Percentiles rank a stretch among this genome's conserved stretches.
phyloP scores from a whole-genome alignment of 176 grass and related monocot genomes.

The Stipa capillata region DNA sequence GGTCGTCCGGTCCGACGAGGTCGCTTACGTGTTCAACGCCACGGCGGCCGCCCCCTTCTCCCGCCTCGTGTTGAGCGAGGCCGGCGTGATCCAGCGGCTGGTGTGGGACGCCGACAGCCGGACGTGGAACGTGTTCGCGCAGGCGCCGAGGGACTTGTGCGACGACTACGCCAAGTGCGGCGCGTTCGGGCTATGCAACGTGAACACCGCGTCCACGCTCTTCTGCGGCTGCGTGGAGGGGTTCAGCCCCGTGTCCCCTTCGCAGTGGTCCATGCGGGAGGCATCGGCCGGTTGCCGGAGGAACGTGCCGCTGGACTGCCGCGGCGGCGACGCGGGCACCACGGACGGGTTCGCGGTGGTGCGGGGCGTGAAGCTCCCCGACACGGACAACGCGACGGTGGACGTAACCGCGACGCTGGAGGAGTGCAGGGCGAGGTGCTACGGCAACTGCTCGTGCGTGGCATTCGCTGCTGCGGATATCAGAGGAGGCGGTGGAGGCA shows the following conservation, averaged over 20 bases:
- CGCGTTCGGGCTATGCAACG: slow-evolving; percentile 42
- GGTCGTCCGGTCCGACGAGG: slow-evolving; percentile 10
- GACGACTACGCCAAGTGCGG: slow-evolving; percentile 50
- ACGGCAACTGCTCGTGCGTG: slow-evolving; percentile 48
- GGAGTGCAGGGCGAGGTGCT: slow-evolving; percentile 27
- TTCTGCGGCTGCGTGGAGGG: slow-evolving; percentile 44
- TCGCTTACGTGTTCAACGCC: slow-evolving; percentile 15
- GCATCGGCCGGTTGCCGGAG: slow-evolving; percentile 33
- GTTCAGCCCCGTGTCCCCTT: slow-evolving; percentile 23
- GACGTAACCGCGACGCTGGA: slow-evolving; percentile 23
- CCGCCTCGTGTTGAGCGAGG: slow-evolving; percentile 27
- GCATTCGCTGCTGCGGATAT: slow-evolving; percentile 36
- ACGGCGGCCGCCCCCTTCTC: slow-evolving; percentile 19
- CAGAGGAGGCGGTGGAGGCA: slow-evolving; percentile 9
- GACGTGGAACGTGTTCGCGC: slow-evolving; percentile 6
- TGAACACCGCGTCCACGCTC: slow-evolving; percentile 10
- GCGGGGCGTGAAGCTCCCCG: slow-evolving; percentile 51
- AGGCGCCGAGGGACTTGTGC: slow-evolving; percentile 29
- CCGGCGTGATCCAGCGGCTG: slow-evolving; percentile 27
- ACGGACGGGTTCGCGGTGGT: slow-evolving; percentile 24
- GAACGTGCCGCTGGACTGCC: slow-evolving; percentile 25
- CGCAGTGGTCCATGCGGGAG: slow-evolving; percentile 41
- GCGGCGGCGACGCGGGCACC: slow-evolving; percentile 1
- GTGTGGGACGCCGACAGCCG: slow-evolving; percentile 23
- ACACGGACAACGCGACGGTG: slow-evolving; percentile 13